These are phyloP conservation scores for Ilyonectria destructans DNA, from an alignment of 2,329 filamentous ascomycete species.

Conservation along the genomic window DNA sequence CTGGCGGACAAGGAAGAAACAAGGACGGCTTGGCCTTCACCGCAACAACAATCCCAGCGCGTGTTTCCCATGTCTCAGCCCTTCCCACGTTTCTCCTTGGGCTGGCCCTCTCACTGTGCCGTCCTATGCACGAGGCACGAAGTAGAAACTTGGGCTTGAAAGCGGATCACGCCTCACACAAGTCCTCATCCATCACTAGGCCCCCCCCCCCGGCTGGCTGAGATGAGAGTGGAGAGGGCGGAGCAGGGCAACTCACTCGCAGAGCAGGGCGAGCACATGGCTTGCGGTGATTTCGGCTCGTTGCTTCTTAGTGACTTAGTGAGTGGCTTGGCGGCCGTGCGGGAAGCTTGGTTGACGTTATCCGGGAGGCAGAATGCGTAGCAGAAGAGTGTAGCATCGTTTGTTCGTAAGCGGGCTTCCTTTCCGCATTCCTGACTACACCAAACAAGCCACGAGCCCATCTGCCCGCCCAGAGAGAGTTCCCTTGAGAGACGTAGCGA, in stretches of 20 bases:
- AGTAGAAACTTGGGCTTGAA: too few species aligned
- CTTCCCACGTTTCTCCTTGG: neutral
- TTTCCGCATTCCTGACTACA: neutral
- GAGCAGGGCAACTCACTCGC: too few species aligned
- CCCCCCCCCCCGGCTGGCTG: too few species aligned
- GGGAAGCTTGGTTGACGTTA: neutral
- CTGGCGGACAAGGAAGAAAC: neutral
- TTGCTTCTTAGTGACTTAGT: too few species aligned
- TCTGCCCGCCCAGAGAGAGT: conserved; percentile 3
- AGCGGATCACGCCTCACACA: too few species aligned
- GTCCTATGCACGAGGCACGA: too few species aligned
- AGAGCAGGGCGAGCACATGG: too few species aligned
- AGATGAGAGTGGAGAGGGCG: too few species aligned
- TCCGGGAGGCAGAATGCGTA: neutral
- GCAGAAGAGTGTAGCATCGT: neutral
- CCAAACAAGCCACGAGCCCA: neutral
- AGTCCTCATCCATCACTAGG: too few species aligned
- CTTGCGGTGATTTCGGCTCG: too few species aligned
- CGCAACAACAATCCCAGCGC: neutral
- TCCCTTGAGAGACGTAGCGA: conserved; percentile 7
- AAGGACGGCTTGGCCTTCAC: neutral
- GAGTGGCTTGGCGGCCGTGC: too few species aligned
- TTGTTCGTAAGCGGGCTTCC: neutral
- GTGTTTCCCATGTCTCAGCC: neutral
- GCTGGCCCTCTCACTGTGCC: too few species aligned